These are phyloP conservation scores for Cenococcum geophilum DNA, from an alignment of 495 filamentous ascomycete genomes.

Conservation along the genomic window DNA sequence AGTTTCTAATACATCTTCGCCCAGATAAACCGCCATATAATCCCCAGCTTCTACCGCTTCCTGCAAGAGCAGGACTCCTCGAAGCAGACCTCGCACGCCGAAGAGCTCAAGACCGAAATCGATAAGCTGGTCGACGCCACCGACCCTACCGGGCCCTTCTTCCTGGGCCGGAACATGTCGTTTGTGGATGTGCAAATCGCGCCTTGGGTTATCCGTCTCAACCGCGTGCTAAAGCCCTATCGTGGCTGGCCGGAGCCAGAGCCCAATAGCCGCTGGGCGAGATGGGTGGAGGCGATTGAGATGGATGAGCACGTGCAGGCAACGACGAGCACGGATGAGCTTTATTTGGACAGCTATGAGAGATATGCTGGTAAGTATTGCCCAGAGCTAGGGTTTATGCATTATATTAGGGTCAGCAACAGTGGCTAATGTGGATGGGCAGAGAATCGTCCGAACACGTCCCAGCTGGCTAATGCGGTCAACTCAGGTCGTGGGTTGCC, in stretches of 20 bases:
- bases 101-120: conserved; percentile 65
- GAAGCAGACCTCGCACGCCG: conserved; percentile 57
- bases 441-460: conserved; percentile 19
- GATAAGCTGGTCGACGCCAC: conserved; percentile 66
- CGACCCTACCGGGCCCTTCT: conserved; percentile 68
- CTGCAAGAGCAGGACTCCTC: conserved; percentile 63
- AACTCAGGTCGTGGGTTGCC: conserved; percentile 20
- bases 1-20: conserved; percentile 24
- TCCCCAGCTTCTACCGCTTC: conserved; percentile 74
- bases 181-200: conserved; percentile 86
- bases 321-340: conserved; percentile 67
- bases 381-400: background rate
- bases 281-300: conserved; percentile 76
- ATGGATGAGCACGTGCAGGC: conserved; percentile 61
- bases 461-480: conserved; percentile 17
- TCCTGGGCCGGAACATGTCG: conserved; percentile 63
- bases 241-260: conserved; percentile 71
- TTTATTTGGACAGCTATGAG: conserved; percentile 69
- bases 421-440: background rate
- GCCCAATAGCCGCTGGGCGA: conserved; percentile 61
- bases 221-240: conserved; percentile 70
- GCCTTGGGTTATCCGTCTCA: conserved; percentile 76
- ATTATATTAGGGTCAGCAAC: background rate
- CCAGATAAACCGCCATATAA: conserved; percentile 75
- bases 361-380: conserved; percentile 53